A percentile compares a stretch with the other conserved stretches of the same genome.
These are phyloP conservation scores for Moesziomyces parantarcticus DNA, from an alignment of 1,284 basidiomycete species.

Conservation along the genomic window DNA sequence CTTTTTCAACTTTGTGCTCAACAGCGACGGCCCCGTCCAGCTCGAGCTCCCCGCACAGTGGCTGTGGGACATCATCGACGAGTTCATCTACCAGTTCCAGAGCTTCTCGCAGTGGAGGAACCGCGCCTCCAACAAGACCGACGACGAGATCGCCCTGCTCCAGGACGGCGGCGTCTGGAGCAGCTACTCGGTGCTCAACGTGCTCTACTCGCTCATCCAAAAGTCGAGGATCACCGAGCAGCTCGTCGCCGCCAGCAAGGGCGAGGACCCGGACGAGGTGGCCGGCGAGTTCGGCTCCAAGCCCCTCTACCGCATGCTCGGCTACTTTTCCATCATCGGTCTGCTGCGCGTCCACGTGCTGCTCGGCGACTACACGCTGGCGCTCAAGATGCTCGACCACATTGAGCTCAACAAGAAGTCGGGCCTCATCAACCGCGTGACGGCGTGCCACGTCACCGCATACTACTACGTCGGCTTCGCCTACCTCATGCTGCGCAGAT, in stretches of 20 bases:
- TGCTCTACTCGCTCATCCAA: slow-evolving; percentile 96
- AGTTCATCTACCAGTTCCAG: slow-evolving; percentile 99
- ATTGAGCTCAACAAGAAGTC: slow-evolving; percentile 73
- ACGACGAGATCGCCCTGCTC: slow-evolving; percentile 76
- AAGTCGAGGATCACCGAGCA: slow-evolving; percentile 96
- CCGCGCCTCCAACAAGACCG: slow-evolving; percentile 83
- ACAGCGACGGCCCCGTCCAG: slow-evolving; percentile 87
- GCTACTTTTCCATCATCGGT: slow-evolving; percentile 93
- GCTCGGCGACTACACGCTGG: slow-evolving; percentile 93
- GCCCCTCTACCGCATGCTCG: slow-evolving; percentile 93
- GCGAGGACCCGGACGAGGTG: slow-evolving; percentile 80
- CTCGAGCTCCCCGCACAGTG: slow-evolving; percentile 95
- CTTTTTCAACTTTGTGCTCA: slow-evolving; percentile 93
- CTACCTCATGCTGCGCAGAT: slow-evolving; percentile 92
- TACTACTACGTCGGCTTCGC: slow-evolving; percentile 97
- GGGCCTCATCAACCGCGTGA: slow-evolving; percentile 62
- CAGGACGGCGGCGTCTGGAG: slow-evolving; percentile 79
- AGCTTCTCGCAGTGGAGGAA: slow-evolving; percentile 85
- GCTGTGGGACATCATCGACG: slow-evolving; percentile 99
- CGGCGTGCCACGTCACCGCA: slow-evolving; percentile 78
- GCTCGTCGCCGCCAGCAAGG: slow-evolving; percentile 82
- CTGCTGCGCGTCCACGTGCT: slow-evolving; percentile 94
- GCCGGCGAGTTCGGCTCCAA: slow-evolving; percentile 90
- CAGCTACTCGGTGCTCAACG: slow-evolving; percentile 96
- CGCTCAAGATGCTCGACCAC: slow-evolving; percentile 94